phyloP scores from a whole-genome alignment of 2,329 filamentous ascomycete species.

The Didymella pomorum region DNA sequence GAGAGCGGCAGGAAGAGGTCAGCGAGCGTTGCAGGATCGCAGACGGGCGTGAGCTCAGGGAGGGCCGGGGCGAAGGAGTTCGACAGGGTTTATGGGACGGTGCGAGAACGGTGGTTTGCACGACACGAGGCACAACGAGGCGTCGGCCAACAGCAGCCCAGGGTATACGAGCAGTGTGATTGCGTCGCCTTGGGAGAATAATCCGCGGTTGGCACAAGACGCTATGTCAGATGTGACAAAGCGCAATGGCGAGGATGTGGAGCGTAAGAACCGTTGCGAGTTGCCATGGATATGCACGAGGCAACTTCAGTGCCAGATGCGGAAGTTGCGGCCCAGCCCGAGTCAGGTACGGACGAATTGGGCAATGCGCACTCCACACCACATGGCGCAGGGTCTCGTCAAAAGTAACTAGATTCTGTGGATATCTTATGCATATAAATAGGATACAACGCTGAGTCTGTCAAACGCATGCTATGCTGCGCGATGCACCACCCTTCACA shows the following conservation, averaged over 20 bases:
- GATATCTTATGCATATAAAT: slow-evolving; percentile 15
- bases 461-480: slow-evolving; percentile 8
- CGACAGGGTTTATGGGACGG: slow-evolving; percentile 32
- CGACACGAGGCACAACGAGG: slow-evolving; percentile 20
- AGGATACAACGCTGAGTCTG: slow-evolving; percentile 19
- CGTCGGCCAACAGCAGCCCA: slow-evolving; percentile 11
- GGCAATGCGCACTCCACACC: slow-evolving; percentile 18
- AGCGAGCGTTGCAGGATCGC: slow-evolving; percentile 27
- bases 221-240: background rate
- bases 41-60: slow-evolving; percentile 39
- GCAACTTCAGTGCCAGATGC: slow-evolving; percentile 18
- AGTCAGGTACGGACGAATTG: slow-evolving; percentile 24
- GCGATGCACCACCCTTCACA: background rate
- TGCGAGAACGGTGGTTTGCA: slow-evolving; percentile 22
- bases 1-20: slow-evolving; percentile 26
- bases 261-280: slow-evolving; percentile 17
- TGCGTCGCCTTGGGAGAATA: slow-evolving; percentile 10
- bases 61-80: slow-evolving; percentile 38
- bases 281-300: slow-evolving; percentile 11
- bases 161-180: slow-evolving; percentile 3
- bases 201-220: slow-evolving; percentile 3
- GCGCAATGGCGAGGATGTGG: slow-evolving; percentile 1
- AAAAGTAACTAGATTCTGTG: slow-evolving; percentile 9
- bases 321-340: slow-evolving; percentile 26
- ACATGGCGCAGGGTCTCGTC: slow-evolving; percentile 16